phyloP scores from a whole-genome alignment of 345 rosid species.

The Melaleuca quinquenervia region DNA sequence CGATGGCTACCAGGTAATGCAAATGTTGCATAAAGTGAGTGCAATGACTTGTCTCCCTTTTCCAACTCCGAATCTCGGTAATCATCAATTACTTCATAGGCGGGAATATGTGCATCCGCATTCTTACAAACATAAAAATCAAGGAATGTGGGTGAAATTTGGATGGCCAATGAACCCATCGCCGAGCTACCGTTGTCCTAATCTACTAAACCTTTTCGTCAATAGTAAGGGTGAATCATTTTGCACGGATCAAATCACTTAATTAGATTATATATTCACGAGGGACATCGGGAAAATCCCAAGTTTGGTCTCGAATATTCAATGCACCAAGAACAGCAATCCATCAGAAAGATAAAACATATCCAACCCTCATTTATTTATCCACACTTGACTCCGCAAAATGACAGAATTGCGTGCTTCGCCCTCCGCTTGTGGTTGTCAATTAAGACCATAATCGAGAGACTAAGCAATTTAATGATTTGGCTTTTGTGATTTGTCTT shows the following conservation, averaged over 20 bases:
- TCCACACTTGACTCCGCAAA: background rate
- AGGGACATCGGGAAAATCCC: background rate
- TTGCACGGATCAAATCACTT: background rate
- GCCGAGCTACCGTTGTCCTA: background rate
- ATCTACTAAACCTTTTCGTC: no score
- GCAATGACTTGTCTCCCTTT: no score
- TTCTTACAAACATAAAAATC: no score
- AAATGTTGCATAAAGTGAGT: background rate
- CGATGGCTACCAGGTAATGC: conserved; percentile 68
- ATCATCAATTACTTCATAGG: no score
- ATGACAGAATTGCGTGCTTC: background rate
- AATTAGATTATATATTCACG: background rate
- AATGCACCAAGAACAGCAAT: background rate
- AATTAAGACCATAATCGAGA: background rate
- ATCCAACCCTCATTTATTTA: background rate
- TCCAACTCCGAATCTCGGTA: no score
- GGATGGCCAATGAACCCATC: background rate
- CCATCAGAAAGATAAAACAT: background rate
- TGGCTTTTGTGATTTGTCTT: background rate
- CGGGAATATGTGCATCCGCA: no score
- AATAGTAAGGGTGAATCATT: no score
- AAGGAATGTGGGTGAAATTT: no score
- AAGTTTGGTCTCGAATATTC: background rate
- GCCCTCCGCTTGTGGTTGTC: background rate
- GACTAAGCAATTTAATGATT: background rate